These are phyloP conservation scores for Lactifluus volemus DNA, from an alignment of 768 basidiomycete genomes.

Conservation along the genomic window DNA sequence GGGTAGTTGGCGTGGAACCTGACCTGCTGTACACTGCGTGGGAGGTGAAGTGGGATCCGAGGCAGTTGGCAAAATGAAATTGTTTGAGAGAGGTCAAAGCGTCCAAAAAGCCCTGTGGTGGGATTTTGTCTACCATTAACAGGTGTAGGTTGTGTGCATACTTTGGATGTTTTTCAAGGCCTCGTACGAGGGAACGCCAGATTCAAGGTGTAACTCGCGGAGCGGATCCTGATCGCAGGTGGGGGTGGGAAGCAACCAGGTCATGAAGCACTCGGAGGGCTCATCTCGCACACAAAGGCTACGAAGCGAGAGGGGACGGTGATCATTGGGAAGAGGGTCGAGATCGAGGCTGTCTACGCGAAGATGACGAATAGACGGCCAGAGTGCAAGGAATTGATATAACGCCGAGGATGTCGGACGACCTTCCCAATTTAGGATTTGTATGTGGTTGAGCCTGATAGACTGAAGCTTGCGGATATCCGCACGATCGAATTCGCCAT, in stretches of 20 bases:
- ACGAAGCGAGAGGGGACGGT: neutral
- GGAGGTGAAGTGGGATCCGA: neutral
- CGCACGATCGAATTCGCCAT: conserved; percentile 6
- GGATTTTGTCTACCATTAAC: conserved; percentile 7
- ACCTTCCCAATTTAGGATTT: conserved; percentile 14
- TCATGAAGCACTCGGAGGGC: conserved; percentile 4
- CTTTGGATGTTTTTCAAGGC: neutral
- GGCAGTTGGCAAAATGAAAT: conserved; percentile 6
- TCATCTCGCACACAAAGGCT: conserved; percentile 7
- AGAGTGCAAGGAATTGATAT: conserved; percentile 5
- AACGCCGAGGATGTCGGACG: conserved; percentile 10
- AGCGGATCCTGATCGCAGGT: neutral
- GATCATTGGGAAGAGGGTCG: conserved; percentile 6
- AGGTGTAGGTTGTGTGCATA: conserved; percentile 5
- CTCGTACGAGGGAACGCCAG: neutral
- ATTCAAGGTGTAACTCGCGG: conserved; percentile 12
- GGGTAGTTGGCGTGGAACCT: neutral
- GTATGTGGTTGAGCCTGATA: conserved; percentile 9
- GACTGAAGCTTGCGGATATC: neutral
- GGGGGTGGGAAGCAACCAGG: conserved; percentile 4
- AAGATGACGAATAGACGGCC: conserved; percentile 13
- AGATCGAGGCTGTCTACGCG: conserved; percentile 7
- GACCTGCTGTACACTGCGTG: neutral
- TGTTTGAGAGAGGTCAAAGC: conserved; percentile 5
- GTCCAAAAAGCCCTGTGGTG: conserved; percentile 8